These are phyloP conservation scores for Aquilaria malaccensis DNA, from an alignment of 345 rosid genomes.

Conservation along the genomic window DNA sequence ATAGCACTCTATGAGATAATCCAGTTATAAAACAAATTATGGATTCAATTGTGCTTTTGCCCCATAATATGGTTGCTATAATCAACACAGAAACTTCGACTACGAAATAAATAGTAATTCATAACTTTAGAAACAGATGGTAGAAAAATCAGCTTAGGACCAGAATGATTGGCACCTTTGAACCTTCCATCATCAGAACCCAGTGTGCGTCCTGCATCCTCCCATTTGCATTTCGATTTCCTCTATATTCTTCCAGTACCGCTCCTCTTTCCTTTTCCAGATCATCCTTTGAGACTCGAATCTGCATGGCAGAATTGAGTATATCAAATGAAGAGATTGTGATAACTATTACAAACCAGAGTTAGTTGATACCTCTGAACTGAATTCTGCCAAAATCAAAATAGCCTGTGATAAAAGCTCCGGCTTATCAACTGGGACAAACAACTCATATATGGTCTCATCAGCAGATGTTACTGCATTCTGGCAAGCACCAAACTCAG, in stretches of 20 bases:
- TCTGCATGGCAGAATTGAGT: constrained; percentile 27
- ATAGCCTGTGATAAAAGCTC: constrained; percentile 68
- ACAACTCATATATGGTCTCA: constrained; percentile 85
- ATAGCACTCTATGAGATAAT: too few species aligned
- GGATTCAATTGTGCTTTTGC: too few species aligned
- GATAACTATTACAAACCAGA: not conserved
- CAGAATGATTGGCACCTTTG: constrained; percentile 46
- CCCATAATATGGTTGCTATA: too few species aligned
- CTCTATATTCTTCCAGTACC: constrained; percentile 89
- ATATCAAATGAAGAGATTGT: constrained; percentile 1
- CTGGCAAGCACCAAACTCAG: constrained; percentile 96
- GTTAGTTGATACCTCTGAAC: constrained; percentile 55
- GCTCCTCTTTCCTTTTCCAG: constrained; percentile 93
- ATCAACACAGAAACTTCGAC: too few species aligned
- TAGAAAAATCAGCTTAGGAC: not conserved
- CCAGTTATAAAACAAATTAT: too few species aligned
- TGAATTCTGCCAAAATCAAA: constrained; percentile 78
- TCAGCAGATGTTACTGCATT: constrained; percentile 91
- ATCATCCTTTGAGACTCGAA: constrained; percentile 79
- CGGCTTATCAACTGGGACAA: constrained; percentile 85
- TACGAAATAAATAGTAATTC: too few species aligned
- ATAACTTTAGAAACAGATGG: too few species aligned
- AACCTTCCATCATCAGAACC: constrained; percentile 83
- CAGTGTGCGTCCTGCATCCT: constrained; percentile 91
- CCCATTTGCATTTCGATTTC: constrained; percentile 74